phyloP scores from a whole-genome alignment of 768 basidiomycete species.

The Panus rudis region DNA sequence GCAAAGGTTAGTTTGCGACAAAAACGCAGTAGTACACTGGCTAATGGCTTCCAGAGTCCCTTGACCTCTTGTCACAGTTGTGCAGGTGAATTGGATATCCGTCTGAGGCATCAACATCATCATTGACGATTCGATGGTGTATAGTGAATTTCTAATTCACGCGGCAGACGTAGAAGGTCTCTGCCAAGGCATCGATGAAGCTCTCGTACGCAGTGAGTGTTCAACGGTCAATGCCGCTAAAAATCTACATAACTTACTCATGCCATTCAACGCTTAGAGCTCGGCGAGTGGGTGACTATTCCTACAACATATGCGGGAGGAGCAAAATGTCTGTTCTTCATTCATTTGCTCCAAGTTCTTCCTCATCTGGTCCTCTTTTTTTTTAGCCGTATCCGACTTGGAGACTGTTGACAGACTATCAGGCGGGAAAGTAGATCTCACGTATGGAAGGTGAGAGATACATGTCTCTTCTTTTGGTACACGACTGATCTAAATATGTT shows the following conservation, averaged over 20 bases:
- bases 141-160: conserved; percentile 85
- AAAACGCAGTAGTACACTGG: not conserved
- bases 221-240: too few species aligned
- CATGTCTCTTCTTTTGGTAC: not conserved
- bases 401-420: conserved; percentile 76
- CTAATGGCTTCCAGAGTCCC: conserved; percentile 48
- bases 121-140: conserved; percentile 39
- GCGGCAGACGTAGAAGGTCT: conserved; percentile 99
- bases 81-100: conserved; percentile 75
- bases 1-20: conserved; percentile 45
- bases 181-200: conserved; percentile 92
- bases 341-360: not conserved
- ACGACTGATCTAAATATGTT: not conserved
- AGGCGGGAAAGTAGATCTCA: conserved; percentile 77
- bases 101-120: too few species aligned
- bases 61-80: conserved; percentile 68
- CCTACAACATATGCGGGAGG: conserved; percentile 98
- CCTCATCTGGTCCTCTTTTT: not conserved
- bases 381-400: conserved; percentile 71
- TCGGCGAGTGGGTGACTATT: conserved; percentile 87
- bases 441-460: conserved; percentile 71
- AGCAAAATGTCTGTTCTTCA: conserved; percentile 60
- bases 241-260: not conserved
- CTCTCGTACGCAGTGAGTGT: conserved; percentile 67
- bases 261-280: conserved; percentile 38